Conservation (phyloP, 1,284 basidiomycete species). For the Puccinia novopanici region DNA sequence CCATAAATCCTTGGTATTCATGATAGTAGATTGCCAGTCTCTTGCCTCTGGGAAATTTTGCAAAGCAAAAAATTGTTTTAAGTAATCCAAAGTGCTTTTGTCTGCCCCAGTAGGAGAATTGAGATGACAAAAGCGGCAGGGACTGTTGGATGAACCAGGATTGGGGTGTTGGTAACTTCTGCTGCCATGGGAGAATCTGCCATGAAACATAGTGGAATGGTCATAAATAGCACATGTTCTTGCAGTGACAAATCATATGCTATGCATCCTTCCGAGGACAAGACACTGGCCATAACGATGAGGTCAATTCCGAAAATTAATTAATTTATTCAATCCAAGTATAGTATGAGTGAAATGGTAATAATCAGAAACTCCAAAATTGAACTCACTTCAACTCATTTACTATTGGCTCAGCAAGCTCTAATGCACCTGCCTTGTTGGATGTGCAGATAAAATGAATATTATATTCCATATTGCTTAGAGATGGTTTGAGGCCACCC, state of each 20-base stretch:
- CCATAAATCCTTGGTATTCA: not conserved
- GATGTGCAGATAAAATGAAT: not conserved
- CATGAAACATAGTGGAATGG: not conserved
- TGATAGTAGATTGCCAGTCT: not conserved
- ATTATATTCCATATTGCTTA: not conserved
- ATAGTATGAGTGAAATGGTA: too few relatives aligned
- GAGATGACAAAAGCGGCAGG: not conserved
- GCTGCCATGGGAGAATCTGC: slow-evolving; percentile 13
- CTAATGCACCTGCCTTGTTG: not conserved
- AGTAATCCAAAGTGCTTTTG: not conserved
- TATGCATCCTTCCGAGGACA: not conserved
- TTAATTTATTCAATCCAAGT: too few relatives aligned
- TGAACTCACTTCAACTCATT: too few relatives aligned
- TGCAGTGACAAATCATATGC: not conserved
- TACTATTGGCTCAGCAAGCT: not conserved
- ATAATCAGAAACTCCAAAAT: too few relatives aligned
- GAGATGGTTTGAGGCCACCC: not conserved
- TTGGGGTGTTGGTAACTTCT: slow-evolving; percentile 1
- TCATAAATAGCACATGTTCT: not conserved
- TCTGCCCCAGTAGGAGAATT: not conserved
- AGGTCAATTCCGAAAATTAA: too few relatives aligned
- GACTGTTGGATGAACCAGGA: slow-evolving; percentile 3
- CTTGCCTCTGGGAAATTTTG: not conserved
- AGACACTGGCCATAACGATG: too few relatives aligned
- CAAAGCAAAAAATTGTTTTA: not conserved